These are phyloP conservation scores for Primulina huaijiensis DNA, from an alignment of 257 asterid species.

Conservation along the genomic window DNA sequence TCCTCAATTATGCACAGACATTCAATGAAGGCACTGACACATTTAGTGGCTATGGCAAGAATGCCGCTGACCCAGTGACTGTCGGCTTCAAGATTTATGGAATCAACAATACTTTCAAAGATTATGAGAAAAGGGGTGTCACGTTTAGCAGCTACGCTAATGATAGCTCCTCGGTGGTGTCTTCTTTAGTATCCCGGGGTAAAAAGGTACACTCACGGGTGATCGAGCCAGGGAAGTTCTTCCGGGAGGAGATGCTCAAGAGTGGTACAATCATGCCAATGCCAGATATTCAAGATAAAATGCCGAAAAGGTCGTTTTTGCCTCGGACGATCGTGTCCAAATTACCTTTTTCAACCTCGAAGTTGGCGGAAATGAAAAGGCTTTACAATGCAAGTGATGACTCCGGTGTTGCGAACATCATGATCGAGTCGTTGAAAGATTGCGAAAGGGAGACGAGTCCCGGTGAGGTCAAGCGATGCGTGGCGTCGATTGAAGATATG, in stretches of 20 bases:
- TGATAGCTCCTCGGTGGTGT: constrained; percentile 24
- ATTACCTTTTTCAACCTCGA: constrained; percentile 58
- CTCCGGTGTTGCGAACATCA: constrained; percentile 45
- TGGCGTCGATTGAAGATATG: constrained; percentile 76
- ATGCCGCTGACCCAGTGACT: constrained; percentile 21
- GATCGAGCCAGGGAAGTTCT: constrained; percentile 70
- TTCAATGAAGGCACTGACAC: constrained; percentile 50
- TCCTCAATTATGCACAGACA: constrained; percentile 48
- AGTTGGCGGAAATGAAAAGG: constrained; percentile 21
- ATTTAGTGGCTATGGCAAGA: constrained; percentile 50
- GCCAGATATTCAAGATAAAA: constrained; percentile 70
- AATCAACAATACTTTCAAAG: constrained; percentile 52
- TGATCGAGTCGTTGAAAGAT: constrained; percentile 39
- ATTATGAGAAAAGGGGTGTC: constrained; percentile 43
- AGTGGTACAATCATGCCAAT: constrained; percentile 58
- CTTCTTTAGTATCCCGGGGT: constrained; percentile 28
- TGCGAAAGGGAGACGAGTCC: constrained; percentile 72
- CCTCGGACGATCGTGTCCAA: constrained; percentile 60
- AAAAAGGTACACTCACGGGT: constrained; percentile 42
- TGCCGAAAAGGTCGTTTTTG: constrained; percentile 80
- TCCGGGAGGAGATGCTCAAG: constrained; percentile 62
- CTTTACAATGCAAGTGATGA: constrained; percentile 49
- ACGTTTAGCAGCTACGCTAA: constrained; percentile 46
- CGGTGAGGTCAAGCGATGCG: constrained; percentile 70
- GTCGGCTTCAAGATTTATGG: constrained; percentile 50